Percentiles rank a stretch among this genome's conserved stretches.
Conservation (phyloP, 345 rosid species). For the Salix arbutifolia region DNA sequence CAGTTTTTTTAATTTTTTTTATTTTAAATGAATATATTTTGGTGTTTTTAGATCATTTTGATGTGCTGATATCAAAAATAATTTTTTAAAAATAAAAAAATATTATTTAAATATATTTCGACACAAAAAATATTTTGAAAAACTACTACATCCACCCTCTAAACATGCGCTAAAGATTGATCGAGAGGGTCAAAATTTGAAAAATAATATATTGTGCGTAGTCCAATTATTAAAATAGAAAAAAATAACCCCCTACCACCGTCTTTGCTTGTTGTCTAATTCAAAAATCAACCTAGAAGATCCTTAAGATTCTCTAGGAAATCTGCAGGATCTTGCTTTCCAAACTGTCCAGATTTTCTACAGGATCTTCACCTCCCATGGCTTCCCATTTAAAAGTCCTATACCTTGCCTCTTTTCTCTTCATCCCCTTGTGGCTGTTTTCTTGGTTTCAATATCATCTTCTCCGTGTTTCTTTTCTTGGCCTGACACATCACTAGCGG, state of each 20-base stretch:
- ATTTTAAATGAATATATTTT: too few species aligned
- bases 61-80: too few species aligned
- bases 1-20: too few species aligned
- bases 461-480: neutral
- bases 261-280: conserved; percentile 44
- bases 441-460: neutral
- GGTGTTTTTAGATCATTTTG: too few species aligned
- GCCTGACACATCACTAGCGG: neutral
- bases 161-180: too few species aligned
- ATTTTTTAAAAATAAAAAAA: too few species aligned
- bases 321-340: conserved; percentile 62
- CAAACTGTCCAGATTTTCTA: conserved; percentile 51
- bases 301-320: conserved; percentile 47
- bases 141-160: too few species aligned
- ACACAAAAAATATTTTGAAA: too few species aligned
- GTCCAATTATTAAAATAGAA: neutral
- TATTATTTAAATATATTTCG: too few species aligned
- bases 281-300: conserved; percentile 55
- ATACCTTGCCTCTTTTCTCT: neutral
- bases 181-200: neutral
- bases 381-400: conserved; percentile 28
- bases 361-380: conserved; percentile 23
- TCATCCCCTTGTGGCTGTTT: neutral
- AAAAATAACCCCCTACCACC: conserved; percentile 16
- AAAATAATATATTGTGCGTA: neutral